phyloP scores from a whole-genome alignment of 2,329 filamentous ascomycete species.

The Diaporthe sp. region DNA sequence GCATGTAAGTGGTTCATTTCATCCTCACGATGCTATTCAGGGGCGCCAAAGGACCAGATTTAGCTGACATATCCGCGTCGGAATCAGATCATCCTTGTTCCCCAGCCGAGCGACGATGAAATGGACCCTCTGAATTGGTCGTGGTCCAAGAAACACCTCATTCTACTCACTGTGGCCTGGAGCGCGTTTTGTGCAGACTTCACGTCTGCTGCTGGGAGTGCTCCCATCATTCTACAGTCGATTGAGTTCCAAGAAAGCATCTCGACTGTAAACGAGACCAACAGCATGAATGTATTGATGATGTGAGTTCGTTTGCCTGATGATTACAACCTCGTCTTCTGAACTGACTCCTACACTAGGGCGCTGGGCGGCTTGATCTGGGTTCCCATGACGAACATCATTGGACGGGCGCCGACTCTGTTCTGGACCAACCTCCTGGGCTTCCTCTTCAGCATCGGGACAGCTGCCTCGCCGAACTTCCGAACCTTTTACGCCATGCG shows the following conservation, averaged over 20 bases:
- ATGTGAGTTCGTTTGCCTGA: conserved; percentile 21
- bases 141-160: conserved; percentile 42
- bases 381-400: conserved; percentile 45
- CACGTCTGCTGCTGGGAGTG: conserved; percentile 32
- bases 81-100: conserved; percentile 26
- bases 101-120: conserved; percentile 40
- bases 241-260: not conserved
- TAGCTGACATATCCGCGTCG: not conserved
- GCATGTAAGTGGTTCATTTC: not conserved
- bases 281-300: conserved; percentile 40
- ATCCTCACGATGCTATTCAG: not conserved
- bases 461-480: conserved; percentile 45
- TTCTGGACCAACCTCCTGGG: conserved; percentile 49
- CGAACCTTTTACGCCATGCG: conserved; percentile 46
- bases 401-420: conserved; percentile 43
- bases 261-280: conserved; percentile 33
- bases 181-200: conserved; percentile 42
- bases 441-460: conserved; percentile 46
- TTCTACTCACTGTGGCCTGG: conserved; percentile 42
- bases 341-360: not conserved
- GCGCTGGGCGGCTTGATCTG: conserved; percentile 45
- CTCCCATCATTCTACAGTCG: conserved; percentile 18
- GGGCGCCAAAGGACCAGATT: not conserved
- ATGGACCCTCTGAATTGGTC: conserved; percentile 45
- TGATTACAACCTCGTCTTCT: not conserved